Evolutionary conservation across 192 early-diverging fungal species (phyloP).

Genomic region (Allomyces macrogynus): DNA sequence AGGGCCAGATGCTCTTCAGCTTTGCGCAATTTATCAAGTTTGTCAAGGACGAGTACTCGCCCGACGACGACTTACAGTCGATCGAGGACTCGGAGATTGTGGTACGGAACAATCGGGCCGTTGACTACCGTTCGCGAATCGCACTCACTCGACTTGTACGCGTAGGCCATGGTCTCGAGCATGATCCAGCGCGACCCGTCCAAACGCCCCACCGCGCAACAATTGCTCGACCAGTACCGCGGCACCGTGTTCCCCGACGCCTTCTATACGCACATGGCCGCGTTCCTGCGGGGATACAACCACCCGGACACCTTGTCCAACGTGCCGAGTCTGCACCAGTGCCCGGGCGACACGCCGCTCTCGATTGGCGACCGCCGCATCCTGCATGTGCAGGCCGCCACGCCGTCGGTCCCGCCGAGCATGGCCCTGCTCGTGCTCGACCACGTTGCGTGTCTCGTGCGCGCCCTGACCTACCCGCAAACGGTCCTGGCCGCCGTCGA

Average conservation of each 20-base stretch:
- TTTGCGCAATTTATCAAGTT: conserved; percentile 83
- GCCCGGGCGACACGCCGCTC: conserved; percentile 41
- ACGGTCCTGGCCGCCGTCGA: no score
- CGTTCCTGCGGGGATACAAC: no score
- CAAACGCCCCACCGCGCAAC: conserved; percentile 46
- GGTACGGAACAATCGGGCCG: conserved; percentile 13
- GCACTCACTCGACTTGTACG: conserved; percentile 3
- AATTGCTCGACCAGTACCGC: conserved; percentile 57
- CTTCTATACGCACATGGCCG: not conserved
- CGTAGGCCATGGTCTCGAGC: conserved; percentile 42
- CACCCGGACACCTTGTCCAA: no score
- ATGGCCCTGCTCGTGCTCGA: no score
- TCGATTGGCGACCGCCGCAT: conserved; percentile 54
- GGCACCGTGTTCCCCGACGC: conserved; percentile 1
- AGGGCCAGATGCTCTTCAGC: conserved; percentile 78
- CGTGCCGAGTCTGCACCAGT: not conserved
- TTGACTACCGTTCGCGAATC: conserved; percentile 3
- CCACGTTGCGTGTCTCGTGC: no score
- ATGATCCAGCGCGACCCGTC: conserved; percentile 78
- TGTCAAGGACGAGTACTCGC: conserved; percentile 54
- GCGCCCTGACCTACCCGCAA: no score
- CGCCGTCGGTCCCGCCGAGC: conserved; percentile 22
- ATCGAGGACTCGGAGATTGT: conserved; percentile 62
- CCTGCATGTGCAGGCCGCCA: conserved; percentile 47
- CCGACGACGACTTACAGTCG: conserved; percentile 43